These are phyloP conservation scores for Sporothrix brunneoviolacea DNA, from an alignment of 2,329 filamentous ascomycete species.

Conservation along the genomic window DNA sequence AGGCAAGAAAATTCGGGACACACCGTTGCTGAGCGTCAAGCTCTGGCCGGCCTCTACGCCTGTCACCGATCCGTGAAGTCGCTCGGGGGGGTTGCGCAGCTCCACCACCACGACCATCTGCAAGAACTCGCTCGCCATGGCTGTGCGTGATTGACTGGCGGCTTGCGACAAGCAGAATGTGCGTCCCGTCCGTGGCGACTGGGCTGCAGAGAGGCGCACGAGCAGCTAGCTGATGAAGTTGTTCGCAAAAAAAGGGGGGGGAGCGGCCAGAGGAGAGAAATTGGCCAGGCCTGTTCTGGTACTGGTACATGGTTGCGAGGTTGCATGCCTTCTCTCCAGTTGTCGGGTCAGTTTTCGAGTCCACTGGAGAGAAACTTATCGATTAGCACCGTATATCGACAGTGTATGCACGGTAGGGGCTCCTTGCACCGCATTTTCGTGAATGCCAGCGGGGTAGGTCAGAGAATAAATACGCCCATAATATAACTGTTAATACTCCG, in stretches of 20 bases:
- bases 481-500: no score
- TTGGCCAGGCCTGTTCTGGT: no score
- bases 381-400: conserved; percentile 1
- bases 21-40: conserved; percentile 67
- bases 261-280: background rate
- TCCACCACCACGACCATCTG: conserved; percentile 61
- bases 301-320: no score
- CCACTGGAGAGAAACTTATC: conserved; percentile 7
- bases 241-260: background rate
- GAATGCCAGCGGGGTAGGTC: no score
- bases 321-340: no score
- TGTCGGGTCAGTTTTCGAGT: background rate
- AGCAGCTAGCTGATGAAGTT: no score
- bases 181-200: background rate
- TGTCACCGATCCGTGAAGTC: conserved; percentile 64
- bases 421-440: no score
- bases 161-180: background rate
- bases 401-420: background rate
- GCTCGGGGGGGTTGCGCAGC: conserved; percentile 55
- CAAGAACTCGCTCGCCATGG: conserved; percentile 64
- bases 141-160: background rate
- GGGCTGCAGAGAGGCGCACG: no score
- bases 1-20: background rate
- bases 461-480: no score
- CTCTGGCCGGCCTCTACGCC: conserved; percentile 61